Base-by-base conservation (phyloP, 2,329 filamentous ascomycete genomes). In the Blumeria hordei region DNA sequence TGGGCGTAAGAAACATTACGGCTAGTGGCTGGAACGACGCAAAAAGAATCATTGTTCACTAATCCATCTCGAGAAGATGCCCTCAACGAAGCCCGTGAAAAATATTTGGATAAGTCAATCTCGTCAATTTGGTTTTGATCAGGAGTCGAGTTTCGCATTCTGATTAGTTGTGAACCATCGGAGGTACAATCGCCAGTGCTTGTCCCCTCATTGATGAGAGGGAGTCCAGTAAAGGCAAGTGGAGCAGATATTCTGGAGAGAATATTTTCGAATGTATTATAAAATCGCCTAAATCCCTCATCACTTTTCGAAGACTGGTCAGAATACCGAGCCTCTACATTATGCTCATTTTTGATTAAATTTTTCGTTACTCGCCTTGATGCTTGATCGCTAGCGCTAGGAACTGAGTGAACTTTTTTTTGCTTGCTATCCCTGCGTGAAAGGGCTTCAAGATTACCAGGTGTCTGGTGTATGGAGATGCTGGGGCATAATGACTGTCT, bases 1-100 rank as follows among this genome's bases (percentile, higher is more conserved):
- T 84, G 88, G 47, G 92, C 88, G 64, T 96, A 98, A 0, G 88
- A 92, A 57, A 88, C 83, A 2, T 88, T 95, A 59, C 90, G 88
- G 5, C 92, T 90, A 16, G 85, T 87, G 0, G 85, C 85, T 3
- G 90, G 92, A 0, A 98, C 92, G 1, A 96, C 84, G 66, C 95
- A 96, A 70, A 98, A 98, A 8, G 85, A 92, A 62, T 85, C 84
- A 57, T 74, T 77, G 12, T 68, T 69, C 14, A 74, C 74, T 33
- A 80, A 74, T 0, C 78, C 78, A 34, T 82, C 81, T 55, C 85
- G 80, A 18, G 79, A 75, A 44, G 94, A 74, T 0, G 88, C 86
- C 54, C 82, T 77, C 55, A 96, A 74, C 3, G 90, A 86, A 11
- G 90, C 87, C 60, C 80, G 81, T 43, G 88, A 94, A 66, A 93